Evolutionary conservation across 768 basidiomycete genomes (phyloP), one percentile per base, ranked within the genome.

Genomic region (Auriculariales sp.): DNA sequence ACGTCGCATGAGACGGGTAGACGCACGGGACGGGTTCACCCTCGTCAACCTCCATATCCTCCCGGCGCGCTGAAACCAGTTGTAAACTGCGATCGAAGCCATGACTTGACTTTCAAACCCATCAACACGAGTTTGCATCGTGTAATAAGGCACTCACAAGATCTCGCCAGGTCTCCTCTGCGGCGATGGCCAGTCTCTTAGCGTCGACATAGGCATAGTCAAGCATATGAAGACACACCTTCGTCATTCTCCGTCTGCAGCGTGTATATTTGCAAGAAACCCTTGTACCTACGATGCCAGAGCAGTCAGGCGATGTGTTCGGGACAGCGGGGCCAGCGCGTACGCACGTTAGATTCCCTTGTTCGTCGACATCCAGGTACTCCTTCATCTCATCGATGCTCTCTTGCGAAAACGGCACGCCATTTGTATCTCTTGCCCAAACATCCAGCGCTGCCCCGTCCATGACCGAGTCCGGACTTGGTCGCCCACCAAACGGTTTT

Each of bases 201-300:
- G 46, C 11, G 30, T 12, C 15, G 22, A 32, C 15, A 6, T 29
- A 29, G 7, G 17, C 14, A 15, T 29, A 9, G 22, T 17, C 32
- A 11, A 28, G 48, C 28, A 14, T 11, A 17, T 11, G 3, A 10
- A 10, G 14, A n/a, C 32, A 30, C 25, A 47, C 83, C 61, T 79
- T 86, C 83, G 54, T 88, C 86, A 53, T 78, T 83, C 56, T 85
- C 82, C 1, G 83, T 86, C 61, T 90, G 87, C n/a, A 88, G 65
- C 57, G 85, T 81, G 58, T 88, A 89, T 49, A 89, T 76, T 60
- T 88, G 83, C 60, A 86, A 59, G 59, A 90, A 88, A 2, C 86
- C 85, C 59, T 81, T 80, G 59, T 85, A 77, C 15, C 85, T 88
- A 47, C 27, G 12, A 11, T 19, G 12, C 27, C 22, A 22, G 6